Percentiles rank a stretch among this genome's conserved stretches.
Evolutionary conservation across 164 flowering plant species (phyloP).

Genomic region (Vitis rupestris): DNA sequence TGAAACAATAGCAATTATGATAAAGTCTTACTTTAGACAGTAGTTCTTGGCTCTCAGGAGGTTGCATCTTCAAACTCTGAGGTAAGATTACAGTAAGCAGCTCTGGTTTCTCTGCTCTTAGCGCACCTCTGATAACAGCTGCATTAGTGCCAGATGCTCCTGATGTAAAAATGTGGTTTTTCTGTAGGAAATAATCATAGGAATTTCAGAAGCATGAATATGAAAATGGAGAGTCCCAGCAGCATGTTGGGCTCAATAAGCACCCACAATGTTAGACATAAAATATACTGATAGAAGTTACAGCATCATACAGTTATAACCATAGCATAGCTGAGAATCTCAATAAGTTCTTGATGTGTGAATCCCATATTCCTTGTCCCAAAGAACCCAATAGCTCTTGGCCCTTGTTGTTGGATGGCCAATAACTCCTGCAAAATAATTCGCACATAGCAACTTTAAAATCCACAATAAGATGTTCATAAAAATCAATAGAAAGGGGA

Average conservation of each 20-base stretch:
- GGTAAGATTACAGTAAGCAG: constrained; percentile 94
- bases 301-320: constrained; percentile 80
- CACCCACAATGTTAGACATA: not conserved
- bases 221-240: not conserved
- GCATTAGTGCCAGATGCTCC: constrained; percentile 99
- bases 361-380: constrained; percentile 98
- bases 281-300: constrained; percentile 4
- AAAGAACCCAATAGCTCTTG: constrained; percentile 92
- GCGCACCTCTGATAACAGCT: constrained; percentile 96
- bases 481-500: not conserved
- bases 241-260: not conserved
- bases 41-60: constrained; percentile 97
- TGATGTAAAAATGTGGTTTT: constrained; percentile 95
- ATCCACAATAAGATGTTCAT: not conserved
- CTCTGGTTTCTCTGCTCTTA: constrained; percentile 91
- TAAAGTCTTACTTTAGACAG: constrained; percentile 67
- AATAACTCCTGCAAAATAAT: constrained; percentile 64
- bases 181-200: constrained; percentile 41
- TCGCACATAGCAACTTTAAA: not conserved
- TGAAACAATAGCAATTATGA: not conserved
- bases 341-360: constrained; percentile 97
- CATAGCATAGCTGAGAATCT: constrained; percentile 98
- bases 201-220: constrained; percentile 1
- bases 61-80: constrained; percentile 88
- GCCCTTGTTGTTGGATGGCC: constrained; percentile 99